Evolutionary conservation across 768 basidiomycete species (phyloP).

Genomic region (Leccinum sublutescens): DNA sequence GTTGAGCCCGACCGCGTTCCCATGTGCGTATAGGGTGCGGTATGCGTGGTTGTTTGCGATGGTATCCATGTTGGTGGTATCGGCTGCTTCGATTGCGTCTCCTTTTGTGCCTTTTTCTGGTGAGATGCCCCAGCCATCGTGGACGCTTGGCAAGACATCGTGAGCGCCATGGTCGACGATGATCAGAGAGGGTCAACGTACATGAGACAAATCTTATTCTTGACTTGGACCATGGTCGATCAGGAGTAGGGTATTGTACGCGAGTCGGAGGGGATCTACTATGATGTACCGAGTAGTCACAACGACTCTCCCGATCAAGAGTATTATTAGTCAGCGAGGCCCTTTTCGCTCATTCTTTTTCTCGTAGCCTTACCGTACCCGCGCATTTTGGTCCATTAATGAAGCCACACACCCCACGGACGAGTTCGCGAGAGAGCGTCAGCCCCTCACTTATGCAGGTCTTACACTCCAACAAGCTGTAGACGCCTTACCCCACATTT

Average conservation of each 20-base stretch:
- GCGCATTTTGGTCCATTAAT: too few species aligned
- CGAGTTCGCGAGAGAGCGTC: too few species aligned
- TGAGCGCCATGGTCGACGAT: not conserved
- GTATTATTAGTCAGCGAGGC: too few species aligned
- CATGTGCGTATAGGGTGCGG: slow-evolving; percentile 75
- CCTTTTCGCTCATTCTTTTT: too few species aligned
- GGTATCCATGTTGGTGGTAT: slow-evolving; percentile 86
- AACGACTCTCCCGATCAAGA: too few species aligned
- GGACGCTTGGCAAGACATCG: slow-evolving; percentile 53
- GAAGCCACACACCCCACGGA: too few species aligned
- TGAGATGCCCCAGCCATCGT: slow-evolving; percentile 92
- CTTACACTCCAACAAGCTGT: too few species aligned
- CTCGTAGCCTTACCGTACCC: too few species aligned
- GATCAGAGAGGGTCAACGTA: slow-evolving; percentile 34
- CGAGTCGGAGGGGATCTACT: too few species aligned
- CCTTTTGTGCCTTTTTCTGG: slow-evolving; percentile 69
- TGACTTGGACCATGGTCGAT: slow-evolving; percentile 48
- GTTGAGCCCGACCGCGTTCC: slow-evolving; percentile 86
- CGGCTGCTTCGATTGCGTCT: slow-evolving; percentile 83
- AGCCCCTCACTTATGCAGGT: too few species aligned
- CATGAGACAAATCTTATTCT: slow-evolving; percentile 93
- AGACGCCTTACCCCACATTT: too few species aligned
- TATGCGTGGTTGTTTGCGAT: slow-evolving; percentile 76
- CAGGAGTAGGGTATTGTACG: not conserved
- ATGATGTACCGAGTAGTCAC: too few species aligned